Evolutionary conservation across 2,329 filamentous ascomycete genomes (phyloP).

Genomic region (Penicillium sp.): DNA sequence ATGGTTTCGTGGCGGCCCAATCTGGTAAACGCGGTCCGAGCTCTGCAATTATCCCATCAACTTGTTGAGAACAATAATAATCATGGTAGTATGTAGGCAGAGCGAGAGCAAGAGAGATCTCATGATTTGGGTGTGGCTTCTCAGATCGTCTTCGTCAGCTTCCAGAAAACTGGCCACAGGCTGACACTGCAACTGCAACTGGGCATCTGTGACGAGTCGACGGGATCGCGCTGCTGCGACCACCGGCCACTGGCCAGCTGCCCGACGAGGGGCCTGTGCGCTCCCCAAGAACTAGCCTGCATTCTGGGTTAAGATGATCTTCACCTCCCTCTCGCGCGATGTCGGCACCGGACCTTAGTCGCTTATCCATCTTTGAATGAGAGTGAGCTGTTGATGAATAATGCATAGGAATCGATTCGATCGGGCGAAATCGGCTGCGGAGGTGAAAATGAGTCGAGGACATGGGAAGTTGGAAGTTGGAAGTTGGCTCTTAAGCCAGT

Average conservation of each 20-base stretch:
- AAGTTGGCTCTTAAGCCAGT: background rate
- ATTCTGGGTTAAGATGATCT: conserved; percentile 11
- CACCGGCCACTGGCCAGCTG: conserved; percentile 16
- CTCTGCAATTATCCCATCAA: background rate
- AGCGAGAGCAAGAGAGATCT: background rate
- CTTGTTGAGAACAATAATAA: background rate
- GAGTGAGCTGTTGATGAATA: background rate
- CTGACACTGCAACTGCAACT: conserved; percentile 22
- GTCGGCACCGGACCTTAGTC: background rate
- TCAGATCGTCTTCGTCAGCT: conserved; percentile 22
- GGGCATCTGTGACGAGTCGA: conserved; percentile 24
- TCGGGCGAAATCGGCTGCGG: conserved; percentile 7
- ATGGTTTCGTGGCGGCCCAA: conserved; percentile 19
- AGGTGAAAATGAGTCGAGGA: background rate
- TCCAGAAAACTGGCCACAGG: conserved; percentile 20
- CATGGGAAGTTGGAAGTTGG: background rate
- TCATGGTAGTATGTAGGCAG: background rate
- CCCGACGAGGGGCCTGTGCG: conserved; percentile 28
- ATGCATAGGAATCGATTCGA: background rate
- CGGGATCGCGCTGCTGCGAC: conserved; percentile 13
- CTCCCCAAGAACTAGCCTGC: conserved; percentile 16
- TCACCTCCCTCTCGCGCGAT: background rate
- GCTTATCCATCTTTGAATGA: conserved; percentile 6
- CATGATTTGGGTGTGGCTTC: conserved; percentile 8
- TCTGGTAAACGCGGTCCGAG: conserved; percentile 25